Evolutionary conservation across 169 alveolate species (phyloP).

Genomic region (Plasmodium berghei): DNA sequence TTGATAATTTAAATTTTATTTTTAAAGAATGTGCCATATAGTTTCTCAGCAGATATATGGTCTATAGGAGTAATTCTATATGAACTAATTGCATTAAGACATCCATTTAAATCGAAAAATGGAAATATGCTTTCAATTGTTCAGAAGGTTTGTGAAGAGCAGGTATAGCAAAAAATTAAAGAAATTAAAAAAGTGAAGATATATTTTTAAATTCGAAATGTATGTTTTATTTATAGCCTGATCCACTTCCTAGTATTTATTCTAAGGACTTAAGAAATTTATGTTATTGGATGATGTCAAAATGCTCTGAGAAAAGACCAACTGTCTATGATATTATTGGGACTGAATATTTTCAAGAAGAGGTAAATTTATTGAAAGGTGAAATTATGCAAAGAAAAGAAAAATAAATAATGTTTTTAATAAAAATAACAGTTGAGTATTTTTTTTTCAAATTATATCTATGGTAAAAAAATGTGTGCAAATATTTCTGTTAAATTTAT

Average conservation of each 20-base stretch:
- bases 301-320: constrained; percentile 60
- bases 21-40: constrained; percentile 48
- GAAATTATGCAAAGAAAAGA: constrained; percentile 23
- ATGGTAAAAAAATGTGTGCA: neutral
- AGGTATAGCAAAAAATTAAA: constrained; percentile 14
- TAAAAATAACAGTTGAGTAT: neutral
- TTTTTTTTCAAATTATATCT: neutral
- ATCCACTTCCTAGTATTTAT: constrained; percentile 60
- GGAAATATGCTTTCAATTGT: constrained; percentile 53
- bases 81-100: constrained; percentile 70
- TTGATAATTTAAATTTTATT: neutral
- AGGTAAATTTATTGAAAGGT: constrained; percentile 45
- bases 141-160: constrained; percentile 75
- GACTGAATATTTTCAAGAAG: constrained; percentile 66
- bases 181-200: neutral
- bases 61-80: constrained; percentile 74
- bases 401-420: neutral
- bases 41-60: constrained; percentile 77
- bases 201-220: neutral
- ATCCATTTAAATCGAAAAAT: constrained; percentile 73
- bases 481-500: too few relatives aligned
- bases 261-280: constrained; percentile 56
- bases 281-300: constrained; percentile 73
- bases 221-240: constrained; percentile 29
- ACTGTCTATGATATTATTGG: constrained; percentile 61